Evolutionary conservation across 371 early-diverging fungal species (phyloP).

Genomic region (Umbelopsis sp.): DNA sequence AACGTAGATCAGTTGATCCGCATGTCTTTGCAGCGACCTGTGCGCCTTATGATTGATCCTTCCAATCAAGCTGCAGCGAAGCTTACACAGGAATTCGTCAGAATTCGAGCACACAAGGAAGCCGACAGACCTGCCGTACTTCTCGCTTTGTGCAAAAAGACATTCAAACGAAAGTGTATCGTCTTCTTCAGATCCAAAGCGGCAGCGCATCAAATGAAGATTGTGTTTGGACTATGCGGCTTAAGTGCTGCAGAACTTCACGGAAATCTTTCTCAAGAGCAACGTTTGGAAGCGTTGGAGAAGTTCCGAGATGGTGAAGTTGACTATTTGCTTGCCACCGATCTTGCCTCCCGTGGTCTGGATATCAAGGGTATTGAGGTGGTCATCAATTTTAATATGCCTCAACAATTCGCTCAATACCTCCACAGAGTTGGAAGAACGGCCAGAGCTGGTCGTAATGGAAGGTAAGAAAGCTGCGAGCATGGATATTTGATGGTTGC

Average conservation of each 20-base stretch:
- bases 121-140: slow-evolving; percentile 87
- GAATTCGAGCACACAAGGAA: slow-evolving; percentile 86
- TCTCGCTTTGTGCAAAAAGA: slow-evolving; percentile 81
- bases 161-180: slow-evolving; percentile 79
- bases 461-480: slow-evolving; percentile 50
- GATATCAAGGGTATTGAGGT: slow-evolving; percentile 98
- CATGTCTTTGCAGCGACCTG: slow-evolving; percentile 89
- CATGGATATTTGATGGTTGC: too few species aligned
- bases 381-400: slow-evolving; percentile 99
- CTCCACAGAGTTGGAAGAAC: slow-evolving; percentile 99
- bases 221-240: slow-evolving; percentile 91
- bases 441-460: slow-evolving; percentile 93
- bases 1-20: slow-evolving; percentile 96
- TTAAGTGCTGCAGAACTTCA: slow-evolving; percentile 96
- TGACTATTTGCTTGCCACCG: slow-evolving; percentile 95
- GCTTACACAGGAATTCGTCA: slow-evolving; percentile 95
- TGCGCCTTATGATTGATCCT: slow-evolving; percentile 88
- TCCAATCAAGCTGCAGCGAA: slow-evolving; percentile 76
- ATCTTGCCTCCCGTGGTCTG: slow-evolving; percentile 99
- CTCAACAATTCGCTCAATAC: slow-evolving; percentile 93
- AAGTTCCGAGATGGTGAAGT: slow-evolving; percentile 88
- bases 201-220: slow-evolving; percentile 96
- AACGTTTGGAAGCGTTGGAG: slow-evolving; percentile 91
- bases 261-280: slow-evolving; percentile 96
- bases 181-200: slow-evolving; percentile 94